Conservation (phyloP, 306 rosid species). For the Fagus sylvatica region DNA sequence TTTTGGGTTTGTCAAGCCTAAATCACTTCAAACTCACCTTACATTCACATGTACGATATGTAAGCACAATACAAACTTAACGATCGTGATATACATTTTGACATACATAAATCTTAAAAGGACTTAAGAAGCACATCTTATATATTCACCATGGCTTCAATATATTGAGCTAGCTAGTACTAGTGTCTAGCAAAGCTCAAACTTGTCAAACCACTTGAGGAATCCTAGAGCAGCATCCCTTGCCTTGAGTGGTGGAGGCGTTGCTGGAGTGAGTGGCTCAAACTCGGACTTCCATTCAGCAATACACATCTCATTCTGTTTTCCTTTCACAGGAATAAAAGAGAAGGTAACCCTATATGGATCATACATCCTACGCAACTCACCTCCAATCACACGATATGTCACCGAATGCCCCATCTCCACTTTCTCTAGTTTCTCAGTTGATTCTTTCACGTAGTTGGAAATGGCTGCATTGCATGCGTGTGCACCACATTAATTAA, state of each 20-base stretch:
- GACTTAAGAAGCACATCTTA: too few species aligned
- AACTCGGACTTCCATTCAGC: conserved; percentile 41
- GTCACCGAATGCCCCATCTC: conserved; percentile 37
- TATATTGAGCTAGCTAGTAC: background rate
- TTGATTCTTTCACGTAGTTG: conserved; percentile 40
- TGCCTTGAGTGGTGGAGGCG: conserved; percentile 39
- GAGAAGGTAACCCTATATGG: conserved; percentile 45
- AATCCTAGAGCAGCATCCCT: conserved; percentile 41
- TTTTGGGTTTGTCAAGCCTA: too few species aligned
- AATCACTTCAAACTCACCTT: too few species aligned
- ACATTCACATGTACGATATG: too few species aligned
- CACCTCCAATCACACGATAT: conserved; percentile 39
- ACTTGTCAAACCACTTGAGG: conserved; percentile 42
- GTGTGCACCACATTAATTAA: background rate
- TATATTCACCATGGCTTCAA: background rate
- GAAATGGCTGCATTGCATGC: conserved; percentile 15
- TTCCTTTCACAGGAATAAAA: conserved; percentile 33
- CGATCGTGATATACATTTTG: too few species aligned
- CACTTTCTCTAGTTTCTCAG: conserved; percentile 43
- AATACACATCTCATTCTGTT: conserved; percentile 30
- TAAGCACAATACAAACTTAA: too few species aligned
- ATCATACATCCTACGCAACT: conserved; percentile 33
- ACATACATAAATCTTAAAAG: too few species aligned
- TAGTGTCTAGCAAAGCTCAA: conserved; percentile 4
- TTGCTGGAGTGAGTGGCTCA: conserved; percentile 21